Evolutionary conservation across 345 rosid species (phyloP).

Genomic region (Eucalyptus coolabah): DNA sequence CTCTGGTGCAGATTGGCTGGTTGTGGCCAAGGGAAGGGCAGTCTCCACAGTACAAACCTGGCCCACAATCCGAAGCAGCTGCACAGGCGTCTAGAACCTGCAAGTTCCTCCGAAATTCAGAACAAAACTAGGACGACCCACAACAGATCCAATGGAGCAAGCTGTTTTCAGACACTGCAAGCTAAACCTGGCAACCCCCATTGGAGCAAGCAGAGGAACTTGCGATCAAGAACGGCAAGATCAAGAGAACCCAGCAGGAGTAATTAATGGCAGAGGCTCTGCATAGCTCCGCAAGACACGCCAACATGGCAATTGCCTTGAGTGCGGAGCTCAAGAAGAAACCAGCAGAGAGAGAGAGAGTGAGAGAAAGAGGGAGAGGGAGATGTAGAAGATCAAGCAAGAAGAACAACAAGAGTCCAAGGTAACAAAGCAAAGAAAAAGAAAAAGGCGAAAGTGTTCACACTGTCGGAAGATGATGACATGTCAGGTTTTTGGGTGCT

Average conservation of each 20-base stretch:
- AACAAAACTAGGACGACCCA: not conserved
- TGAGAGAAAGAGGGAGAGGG: not conserved
- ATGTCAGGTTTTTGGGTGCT: not conserved
- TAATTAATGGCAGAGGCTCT: not conserved
- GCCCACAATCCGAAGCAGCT: conserved; percentile 54
- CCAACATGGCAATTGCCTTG: not conserved
- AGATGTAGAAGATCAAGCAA: not conserved
- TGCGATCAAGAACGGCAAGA: conserved; percentile 17
- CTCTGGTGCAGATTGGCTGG: conserved; percentile 78
- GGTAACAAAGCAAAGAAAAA: not conserved
- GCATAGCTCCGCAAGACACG: conserved; percentile 16
- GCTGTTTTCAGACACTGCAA: not conserved
- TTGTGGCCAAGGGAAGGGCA: conserved; percentile 67
- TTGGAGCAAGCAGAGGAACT: conserved; percentile 39
- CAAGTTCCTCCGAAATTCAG: conserved; percentile 4
- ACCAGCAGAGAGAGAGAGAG: not conserved
- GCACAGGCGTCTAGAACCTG: conserved; percentile 70
- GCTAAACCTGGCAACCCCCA: conserved; percentile 60
- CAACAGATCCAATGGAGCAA: not conserved
- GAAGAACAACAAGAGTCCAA: conserved; percentile 1
- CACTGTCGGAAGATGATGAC: not conserved
- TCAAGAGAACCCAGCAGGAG: conserved; percentile 10
- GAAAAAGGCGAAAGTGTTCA: not conserved
- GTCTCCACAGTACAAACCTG: conserved; percentile 77
- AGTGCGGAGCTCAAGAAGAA: not conserved